Base-by-base conservation (phyloP, 306 rosid species). In the Pterocarpus macrocarpus region DNA sequence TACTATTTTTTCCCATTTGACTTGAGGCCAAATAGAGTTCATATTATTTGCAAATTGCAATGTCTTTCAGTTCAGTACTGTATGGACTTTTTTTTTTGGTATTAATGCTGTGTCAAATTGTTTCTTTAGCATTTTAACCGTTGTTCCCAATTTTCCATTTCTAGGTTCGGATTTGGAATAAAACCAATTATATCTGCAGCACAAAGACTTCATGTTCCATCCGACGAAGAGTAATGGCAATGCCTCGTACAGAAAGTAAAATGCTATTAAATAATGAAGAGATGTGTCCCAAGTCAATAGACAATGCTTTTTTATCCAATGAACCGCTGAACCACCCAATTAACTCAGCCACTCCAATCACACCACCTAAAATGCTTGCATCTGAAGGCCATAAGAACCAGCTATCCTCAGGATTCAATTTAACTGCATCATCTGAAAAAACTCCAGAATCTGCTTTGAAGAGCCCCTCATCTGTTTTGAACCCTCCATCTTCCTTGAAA, bases 381-480 rank as follows among this genome's bases (percentile, higher is more conserved):
- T 90, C 92, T 33, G 92, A 86, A 56, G 83, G 81, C 44, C 90
- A 83, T 17, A 78, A 80, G 78, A 88, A 86, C 80, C 83, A 74
- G 57, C 57, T 82, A 35, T 77, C 73, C 47, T 64, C 81, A 33
- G 83, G 80, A 72, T 70, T 86, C 6, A 89, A 53, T 80, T 85
- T 4, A 49, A 74, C 67, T 32, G 85, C 61, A 68, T 52, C 75
- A 16, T 85, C 90, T 12, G 92, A 92, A 77, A 93, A 86, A 84
- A 88, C 94, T 38, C 97, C 98, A 5, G 94, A 93, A 80, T 84
- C 97, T 17, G 74, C 90, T 53, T n/a, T 61, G 71, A 87, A 88
- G 81, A 93, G 99, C 86, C 99, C 98, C 17, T 96, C 94, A 44
- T 93, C 98, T 77, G 98, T 93, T 73, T 86, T 96, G 88, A 90